phyloP scores from a whole-genome alignment of 2,329 filamentous ascomycete genomes.

The Laburnicola sp. region DNA sequence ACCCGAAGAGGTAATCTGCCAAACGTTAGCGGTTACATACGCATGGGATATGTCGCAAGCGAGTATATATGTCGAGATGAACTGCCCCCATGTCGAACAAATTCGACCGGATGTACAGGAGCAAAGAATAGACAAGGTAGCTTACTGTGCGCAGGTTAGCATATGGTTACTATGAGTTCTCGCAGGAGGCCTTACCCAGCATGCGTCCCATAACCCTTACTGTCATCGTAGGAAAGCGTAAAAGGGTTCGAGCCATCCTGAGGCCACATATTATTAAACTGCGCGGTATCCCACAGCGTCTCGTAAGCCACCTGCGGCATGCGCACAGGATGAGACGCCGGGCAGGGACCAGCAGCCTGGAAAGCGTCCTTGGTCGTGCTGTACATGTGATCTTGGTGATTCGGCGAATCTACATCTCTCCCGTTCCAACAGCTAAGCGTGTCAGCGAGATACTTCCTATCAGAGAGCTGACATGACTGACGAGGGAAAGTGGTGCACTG shows the following conservation, averaged over 20 bases:
- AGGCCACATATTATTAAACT: constrained; percentile 35
- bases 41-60: no score
- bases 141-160: no score
- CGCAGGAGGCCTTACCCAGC: constrained; percentile 7
- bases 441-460: constrained; percentile 57
- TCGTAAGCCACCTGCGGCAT: constrained; percentile 35
- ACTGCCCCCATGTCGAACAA: no score
- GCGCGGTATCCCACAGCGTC: constrained; percentile 36
- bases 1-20: constrained; percentile 28
- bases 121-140: no score
- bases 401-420: constrained; percentile 44
- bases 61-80: no score
- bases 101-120: no score
- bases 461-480: constrained; percentile 52
- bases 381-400: constrained; percentile 51
- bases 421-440: constrained; percentile 21
- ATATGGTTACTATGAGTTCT: no score
- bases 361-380: constrained; percentile 28
- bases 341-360: constrained; percentile 24
- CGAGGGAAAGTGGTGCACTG: constrained; percentile 30
- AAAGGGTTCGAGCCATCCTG: constrained; percentile 25
- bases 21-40: no score
- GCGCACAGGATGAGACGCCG: constrained; percentile 29
- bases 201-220: constrained; percentile 28
- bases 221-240: constrained; percentile 23